Base-by-base conservation (phyloP, 1,284 basidiomycete species). In the Rhodotorula sp. region DNA sequence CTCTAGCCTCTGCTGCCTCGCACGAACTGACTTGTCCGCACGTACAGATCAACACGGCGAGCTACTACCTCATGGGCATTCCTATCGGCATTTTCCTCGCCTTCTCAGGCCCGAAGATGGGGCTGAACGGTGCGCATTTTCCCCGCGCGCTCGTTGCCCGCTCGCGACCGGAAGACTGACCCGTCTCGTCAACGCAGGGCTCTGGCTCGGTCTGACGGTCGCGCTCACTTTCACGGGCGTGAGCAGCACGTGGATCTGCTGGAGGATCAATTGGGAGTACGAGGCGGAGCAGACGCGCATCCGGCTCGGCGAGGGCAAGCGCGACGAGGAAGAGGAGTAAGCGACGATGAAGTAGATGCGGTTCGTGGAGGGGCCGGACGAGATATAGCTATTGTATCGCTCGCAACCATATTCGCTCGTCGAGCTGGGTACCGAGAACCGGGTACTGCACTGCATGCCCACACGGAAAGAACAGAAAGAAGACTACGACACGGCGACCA, bases 201-300 rank as follows among this genome's bases (percentile, higher is more conserved):
- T 81, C 34, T 80, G 80, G 81, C 75, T 79, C 70, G 82, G 81
- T 46, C 71, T 81, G 41, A 82, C 81, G 8, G 68, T 80, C 34
- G 80, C 80, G 3, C 77, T 82, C 2, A 67, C 78, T 13, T 79
- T 79, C 23, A 80, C 79, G 21, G 78, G 78, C 0, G 66, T 76
- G 9, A 72, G 77, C 48, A 73, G 77, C 67, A 74, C 76, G 13
- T 77, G 73, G 60, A 70, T 80, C 25, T 76, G 79, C 54, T 67
- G 68, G 61, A 67, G 70, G 46, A 79, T 81, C 46, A 74, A 81
- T 56, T 81, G 81, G 81, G 78, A 77, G 19, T 63, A 72, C 45
- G 79, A 80, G 62, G 57, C 70, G 7, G 71, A 76, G 67, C 19
- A 52, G 50, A 69, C 77, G 12, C 59, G 74, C 52, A 50, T 67